Conservation (phyloP, 2,329 filamentous ascomycete genomes). For the Fonsecaea erecta region DNA sequence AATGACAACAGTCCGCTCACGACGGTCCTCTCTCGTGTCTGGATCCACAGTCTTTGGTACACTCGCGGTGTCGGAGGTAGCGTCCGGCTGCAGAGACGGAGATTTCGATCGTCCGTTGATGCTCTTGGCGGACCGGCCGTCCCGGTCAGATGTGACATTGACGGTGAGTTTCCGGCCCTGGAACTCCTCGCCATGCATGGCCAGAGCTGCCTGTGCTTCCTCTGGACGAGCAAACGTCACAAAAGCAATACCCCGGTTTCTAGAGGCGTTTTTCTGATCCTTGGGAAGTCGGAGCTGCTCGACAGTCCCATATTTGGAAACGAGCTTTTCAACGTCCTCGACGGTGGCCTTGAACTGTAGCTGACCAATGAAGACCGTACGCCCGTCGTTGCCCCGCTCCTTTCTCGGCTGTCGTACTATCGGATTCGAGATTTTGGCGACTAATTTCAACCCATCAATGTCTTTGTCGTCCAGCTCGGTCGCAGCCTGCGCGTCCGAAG, state of each 20-base stretch:
- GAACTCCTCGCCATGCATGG: slow-evolving; percentile 73
- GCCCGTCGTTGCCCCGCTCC: slow-evolving; percentile 81
- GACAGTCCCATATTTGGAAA: slow-evolving; percentile 76
- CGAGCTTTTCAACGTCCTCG: slow-evolving; percentile 70
- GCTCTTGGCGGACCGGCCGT: slow-evolving; percentile 47
- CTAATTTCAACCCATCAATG: slow-evolving; percentile 70
- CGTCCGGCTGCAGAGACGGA: slow-evolving; percentile 17
- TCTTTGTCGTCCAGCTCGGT: slow-evolving; percentile 70
- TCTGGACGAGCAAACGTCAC: slow-evolving; percentile 69
- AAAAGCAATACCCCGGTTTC: slow-evolving; percentile 73
- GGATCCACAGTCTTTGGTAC: slow-evolving; percentile 35
- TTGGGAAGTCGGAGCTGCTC: slow-evolving; percentile 72
- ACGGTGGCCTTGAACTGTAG: slow-evolving; percentile 67
- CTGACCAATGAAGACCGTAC: slow-evolving; percentile 80
- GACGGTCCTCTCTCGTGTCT: slow-evolving; percentile 49
- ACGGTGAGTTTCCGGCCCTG: slow-evolving; percentile 71
- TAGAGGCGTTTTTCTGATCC: slow-evolving; percentile 67
- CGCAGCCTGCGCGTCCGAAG: slow-evolving; percentile 71
- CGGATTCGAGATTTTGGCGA: slow-evolving; percentile 85
- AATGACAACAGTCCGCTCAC: slow-evolving; percentile 75
- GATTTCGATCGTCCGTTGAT: slow-evolving; percentile 27
- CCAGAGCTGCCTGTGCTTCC: slow-evolving; percentile 58
- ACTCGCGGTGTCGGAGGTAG: slow-evolving; percentile 37
- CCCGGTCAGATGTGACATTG: slow-evolving; percentile 50
- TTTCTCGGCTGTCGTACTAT: slow-evolving; percentile 74